phyloP scores from a whole-genome alignment of 371 early-diverging fungal species.

The Apophysomyces elegans region DNA sequence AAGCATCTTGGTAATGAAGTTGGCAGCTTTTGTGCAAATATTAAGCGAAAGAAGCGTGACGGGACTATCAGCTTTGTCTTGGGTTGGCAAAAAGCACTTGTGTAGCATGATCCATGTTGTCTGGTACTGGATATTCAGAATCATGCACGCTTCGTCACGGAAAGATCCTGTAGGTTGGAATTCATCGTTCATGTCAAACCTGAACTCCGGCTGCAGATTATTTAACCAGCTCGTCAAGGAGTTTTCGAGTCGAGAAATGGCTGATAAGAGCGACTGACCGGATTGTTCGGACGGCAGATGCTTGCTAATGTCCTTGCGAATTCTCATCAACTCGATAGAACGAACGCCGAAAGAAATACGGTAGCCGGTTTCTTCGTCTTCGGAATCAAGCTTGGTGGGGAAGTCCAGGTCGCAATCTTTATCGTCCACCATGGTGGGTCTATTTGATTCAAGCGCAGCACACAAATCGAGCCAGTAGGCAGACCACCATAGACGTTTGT shows the following conservation, averaged over 20 bases:
- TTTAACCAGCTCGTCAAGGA: constrained; percentile 49
- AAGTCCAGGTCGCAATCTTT: constrained; percentile 57
- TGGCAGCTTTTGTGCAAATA: constrained; percentile 36
- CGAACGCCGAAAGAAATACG: constrained; percentile 46
- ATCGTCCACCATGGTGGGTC: constrained; percentile 57
- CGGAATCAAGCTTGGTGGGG: constrained; percentile 40
- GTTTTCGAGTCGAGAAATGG: constrained; percentile 53
- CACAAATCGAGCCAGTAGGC: constrained; percentile 56
- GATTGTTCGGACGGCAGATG: constrained; percentile 46
- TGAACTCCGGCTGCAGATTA: constrained; percentile 35
- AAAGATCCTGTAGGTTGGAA: constrained; percentile 38
- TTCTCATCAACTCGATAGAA: constrained; percentile 53
- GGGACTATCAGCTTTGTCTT: constrained; percentile 34
- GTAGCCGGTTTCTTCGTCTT: constrained; percentile 44
- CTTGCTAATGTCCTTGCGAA: constrained; percentile 54
- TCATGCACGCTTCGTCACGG: constrained; percentile 32
- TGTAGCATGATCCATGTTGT: constrained; percentile 47
- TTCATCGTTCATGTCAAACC: constrained; percentile 23
- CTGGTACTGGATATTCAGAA: constrained; percentile 36
- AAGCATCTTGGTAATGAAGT: constrained; percentile 47
- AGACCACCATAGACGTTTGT: constrained; percentile 61
- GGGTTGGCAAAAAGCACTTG: constrained; percentile 41
- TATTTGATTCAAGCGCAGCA: constrained; percentile 42
- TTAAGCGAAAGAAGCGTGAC: constrained; percentile 35
- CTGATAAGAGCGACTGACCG: constrained; percentile 41